Evolutionary conservation across 306 rosid species (phyloP).

Genomic region (Gastrolobium bilobum): DNA sequence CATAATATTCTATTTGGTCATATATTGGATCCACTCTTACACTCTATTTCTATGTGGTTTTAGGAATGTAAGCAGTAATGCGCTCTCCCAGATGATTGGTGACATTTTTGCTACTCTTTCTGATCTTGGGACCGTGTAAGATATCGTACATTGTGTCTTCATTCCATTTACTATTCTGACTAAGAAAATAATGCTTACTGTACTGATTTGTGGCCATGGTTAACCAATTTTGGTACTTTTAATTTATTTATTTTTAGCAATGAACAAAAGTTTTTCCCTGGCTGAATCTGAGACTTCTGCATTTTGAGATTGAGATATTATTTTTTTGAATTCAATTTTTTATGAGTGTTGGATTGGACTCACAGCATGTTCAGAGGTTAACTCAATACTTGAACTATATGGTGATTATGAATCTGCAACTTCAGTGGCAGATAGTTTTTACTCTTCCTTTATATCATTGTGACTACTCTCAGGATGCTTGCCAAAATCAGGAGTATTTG

Average conservation of each 20-base stretch:
- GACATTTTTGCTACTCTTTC: slow-evolving; percentile 72
- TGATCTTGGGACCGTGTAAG: slow-evolving; percentile 78
- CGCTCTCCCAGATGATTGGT: slow-evolving; percentile 68
- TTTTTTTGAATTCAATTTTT: not conserved
- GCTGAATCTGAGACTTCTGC: not conserved
- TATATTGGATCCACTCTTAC: slow-evolving; percentile 39
- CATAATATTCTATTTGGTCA: slow-evolving; percentile 33
- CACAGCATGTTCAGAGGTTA: not conserved
- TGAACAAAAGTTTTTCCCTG: not conserved
- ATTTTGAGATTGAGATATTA: not conserved
- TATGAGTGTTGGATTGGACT: slow-evolving; percentile 14
- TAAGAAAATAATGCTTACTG: not conserved
- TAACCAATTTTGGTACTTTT: not conserved
- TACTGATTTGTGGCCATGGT: slow-evolving; percentile 11
- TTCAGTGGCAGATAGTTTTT: not conserved
- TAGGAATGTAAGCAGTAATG: slow-evolving; percentile 85
- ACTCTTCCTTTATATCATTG: not conserved
- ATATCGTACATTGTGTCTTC: slow-evolving; percentile 43
- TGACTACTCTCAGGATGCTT: slow-evolving; percentile 13
- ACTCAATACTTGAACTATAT: not conserved
- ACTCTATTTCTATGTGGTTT: slow-evolving; percentile 42
- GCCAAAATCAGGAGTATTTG: not conserved
- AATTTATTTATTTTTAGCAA: not conserved
- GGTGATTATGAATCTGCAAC: not conserved
- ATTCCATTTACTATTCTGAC: slow-evolving; percentile 22